Conservation (phyloP, 2,329 filamentous ascomycete species). For the Bipolaris zeicola region DNA sequence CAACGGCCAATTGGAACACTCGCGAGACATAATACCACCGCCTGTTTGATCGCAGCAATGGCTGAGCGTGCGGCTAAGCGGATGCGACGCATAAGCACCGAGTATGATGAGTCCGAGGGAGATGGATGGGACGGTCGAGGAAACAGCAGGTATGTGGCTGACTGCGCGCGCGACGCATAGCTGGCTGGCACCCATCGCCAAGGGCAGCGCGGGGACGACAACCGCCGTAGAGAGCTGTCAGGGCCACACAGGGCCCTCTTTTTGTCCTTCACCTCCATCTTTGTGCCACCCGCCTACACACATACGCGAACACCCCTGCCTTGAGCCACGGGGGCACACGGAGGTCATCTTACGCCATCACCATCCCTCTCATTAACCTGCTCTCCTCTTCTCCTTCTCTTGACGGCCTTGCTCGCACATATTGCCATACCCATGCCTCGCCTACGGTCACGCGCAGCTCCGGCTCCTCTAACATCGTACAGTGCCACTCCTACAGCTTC, state of each 20-base stretch:
- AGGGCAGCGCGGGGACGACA: constrained; percentile 32
- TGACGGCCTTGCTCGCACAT: constrained; percentile 6
- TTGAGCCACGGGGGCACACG: constrained; percentile 10
- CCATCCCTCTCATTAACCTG: constrained; percentile 12
- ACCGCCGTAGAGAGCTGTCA: constrained; percentile 18
- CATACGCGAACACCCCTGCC: constrained; percentile 21
- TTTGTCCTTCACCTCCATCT: constrained; percentile 21
- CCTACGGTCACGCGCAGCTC: constrained; percentile 46
- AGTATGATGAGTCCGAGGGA: constrained; percentile 45
- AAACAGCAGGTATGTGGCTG: constrained; percentile 43
- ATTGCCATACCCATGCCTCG: constrained; percentile 39
- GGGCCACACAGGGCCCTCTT: constrained; percentile 10
- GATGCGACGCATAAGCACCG: constrained; percentile 49
- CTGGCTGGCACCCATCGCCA: constrained; percentile 28
- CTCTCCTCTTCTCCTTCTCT: not conserved
- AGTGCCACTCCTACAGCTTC: constrained; percentile 45
- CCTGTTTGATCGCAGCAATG: constrained; percentile 21
- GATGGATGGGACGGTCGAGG: constrained; percentile 44
- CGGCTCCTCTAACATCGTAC: constrained; percentile 39
- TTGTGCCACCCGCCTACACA: constrained; percentile 26
- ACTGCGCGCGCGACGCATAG: constrained; percentile 30
- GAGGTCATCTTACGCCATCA: constrained; percentile 23
- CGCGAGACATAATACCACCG: not conserved
- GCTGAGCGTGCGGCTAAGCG: constrained; percentile 46
- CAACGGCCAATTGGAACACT: constrained; percentile 14